Evolutionary conservation across 2,329 filamentous ascomycete species (phyloP).

Genomic region (Exserohilum rostratum): DNA sequence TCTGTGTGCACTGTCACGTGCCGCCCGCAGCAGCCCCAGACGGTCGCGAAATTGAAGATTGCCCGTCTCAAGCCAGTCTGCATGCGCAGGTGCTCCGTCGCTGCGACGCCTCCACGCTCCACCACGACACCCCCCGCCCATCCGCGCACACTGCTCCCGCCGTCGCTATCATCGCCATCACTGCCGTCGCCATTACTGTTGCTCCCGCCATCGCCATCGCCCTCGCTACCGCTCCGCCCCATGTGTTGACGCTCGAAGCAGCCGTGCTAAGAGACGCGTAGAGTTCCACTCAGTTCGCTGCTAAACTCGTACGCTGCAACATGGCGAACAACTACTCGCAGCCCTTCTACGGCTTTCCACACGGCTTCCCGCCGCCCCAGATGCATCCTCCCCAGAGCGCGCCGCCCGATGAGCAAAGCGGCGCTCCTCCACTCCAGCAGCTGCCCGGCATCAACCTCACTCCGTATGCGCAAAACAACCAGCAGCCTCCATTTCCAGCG

Average conservation of each 20-base stretch:
- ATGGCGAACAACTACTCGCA: conserved; percentile 43
- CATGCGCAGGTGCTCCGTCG: background rate
- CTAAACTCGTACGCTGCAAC: conserved; percentile 6
- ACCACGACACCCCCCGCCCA: conserved; percentile 8
- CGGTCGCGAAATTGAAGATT: conserved; percentile 12
- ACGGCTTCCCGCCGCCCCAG: conserved; percentile 25
- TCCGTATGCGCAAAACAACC: conserved; percentile 31
- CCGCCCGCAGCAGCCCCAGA: background rate
- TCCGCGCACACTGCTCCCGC: background rate
- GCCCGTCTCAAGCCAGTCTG: background rate
- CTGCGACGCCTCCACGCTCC: background rate
- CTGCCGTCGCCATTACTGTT: background rate
- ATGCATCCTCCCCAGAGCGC: conserved; percentile 11
- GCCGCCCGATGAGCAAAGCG: conserved; percentile 14
- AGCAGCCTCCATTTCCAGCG: conserved; percentile 27
- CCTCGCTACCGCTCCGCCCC: conserved; percentile 1
- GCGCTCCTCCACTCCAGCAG: conserved; percentile 12
- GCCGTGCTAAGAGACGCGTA: conserved; percentile 22
- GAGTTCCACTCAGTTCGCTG: conserved; percentile 11
- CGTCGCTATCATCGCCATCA: background rate
- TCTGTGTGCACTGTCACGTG: conserved; percentile 5
- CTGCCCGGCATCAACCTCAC: conserved; percentile 35
- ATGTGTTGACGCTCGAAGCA: conserved; percentile 23
- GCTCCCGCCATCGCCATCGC: background rate
- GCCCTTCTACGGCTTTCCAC: conserved; percentile 33